These are phyloP conservation scores for Pichia sp. DNA, from an alignment of 1,139 yeast genomes.

Conservation along the genomic window DNA sequence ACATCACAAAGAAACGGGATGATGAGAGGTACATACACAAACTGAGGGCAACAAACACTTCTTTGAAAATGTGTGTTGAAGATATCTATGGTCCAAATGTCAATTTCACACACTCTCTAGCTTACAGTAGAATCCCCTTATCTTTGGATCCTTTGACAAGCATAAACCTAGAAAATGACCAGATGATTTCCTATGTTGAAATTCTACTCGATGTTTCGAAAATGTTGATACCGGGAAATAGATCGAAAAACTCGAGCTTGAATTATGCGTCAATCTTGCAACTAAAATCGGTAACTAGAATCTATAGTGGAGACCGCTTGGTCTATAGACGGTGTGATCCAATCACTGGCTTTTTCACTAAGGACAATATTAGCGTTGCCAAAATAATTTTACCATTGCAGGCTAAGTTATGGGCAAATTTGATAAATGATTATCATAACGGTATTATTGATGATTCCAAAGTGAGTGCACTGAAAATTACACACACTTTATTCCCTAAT, in stretches of 20 bases:
- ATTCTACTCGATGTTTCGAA: slow-evolving; percentile 23
- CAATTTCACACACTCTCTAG: slow-evolving; percentile 23
- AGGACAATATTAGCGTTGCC: slow-evolving; percentile 18
- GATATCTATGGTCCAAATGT: slow-evolving; percentile 19
- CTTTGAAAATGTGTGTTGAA: slow-evolving; percentile 22
- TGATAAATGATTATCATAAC: slow-evolving; percentile 30
- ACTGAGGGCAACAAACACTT: slow-evolving; percentile 16
- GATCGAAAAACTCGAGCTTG: not conserved
- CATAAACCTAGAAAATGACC: slow-evolving; percentile 28
- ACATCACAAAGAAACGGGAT: slow-evolving; percentile 21
- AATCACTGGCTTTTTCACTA: slow-evolving; percentile 25
- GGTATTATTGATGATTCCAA: slow-evolving; percentile 26
- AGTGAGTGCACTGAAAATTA: slow-evolving; percentile 25
- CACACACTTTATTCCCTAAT: slow-evolving; percentile 28
- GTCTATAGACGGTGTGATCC: slow-evolving; percentile 30
- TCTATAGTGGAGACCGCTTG: slow-evolving; percentile 24
- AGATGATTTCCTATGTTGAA: slow-evolving; percentile 29
- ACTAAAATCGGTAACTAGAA: slow-evolving; percentile 25
- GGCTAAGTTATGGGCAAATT: slow-evolving; percentile 31
- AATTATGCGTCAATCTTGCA: slow-evolving; percentile 28
- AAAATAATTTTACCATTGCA: slow-evolving; percentile 30
- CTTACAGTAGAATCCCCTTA: slow-evolving; percentile 29
- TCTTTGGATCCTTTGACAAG: slow-evolving; percentile 15
- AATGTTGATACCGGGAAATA: slow-evolving; percentile 4
- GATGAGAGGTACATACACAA: slow-evolving; percentile 23